Evolutionary conservation across 306 rosid genomes (phyloP), one percentile per base, ranked within the genome.

Genomic region (Citrullus amarus): DNA sequence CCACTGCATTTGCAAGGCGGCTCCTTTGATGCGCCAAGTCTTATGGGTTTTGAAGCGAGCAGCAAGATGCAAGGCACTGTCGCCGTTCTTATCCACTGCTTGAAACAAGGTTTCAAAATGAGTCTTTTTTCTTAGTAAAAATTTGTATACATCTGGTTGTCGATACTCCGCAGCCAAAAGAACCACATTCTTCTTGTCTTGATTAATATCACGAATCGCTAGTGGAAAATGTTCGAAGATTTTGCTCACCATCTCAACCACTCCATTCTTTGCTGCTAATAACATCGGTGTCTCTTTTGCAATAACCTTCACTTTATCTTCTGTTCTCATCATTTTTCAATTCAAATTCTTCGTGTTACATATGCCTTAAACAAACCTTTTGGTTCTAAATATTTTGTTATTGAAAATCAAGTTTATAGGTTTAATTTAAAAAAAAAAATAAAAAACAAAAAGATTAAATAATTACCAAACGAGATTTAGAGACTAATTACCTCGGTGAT

Each of bases 211-310:
- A 54, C 79, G 83, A 39, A 85, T 58, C 0, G 96, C 93, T n/a
- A 84, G 80, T 0, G 93, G 93, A 80, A 82, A 89, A 59, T 5
- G 7, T 8, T 78, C 38, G 3, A 84, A 54, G 36, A 89, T 79
- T 71, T 51, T 77, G 76, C 30, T 81, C 43, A 91, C 89, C 72
- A 91, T 83, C 75, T 91, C 93, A 7, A 69, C 74, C 81, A 87
- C 86, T 11, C 93, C 96, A 50, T 84, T 86, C 84, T 86, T 89
- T 15, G 93, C 88, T n/a, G 96, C 96, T 12, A 87, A 79, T 58
- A 91, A 65, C 36, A 89, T 43, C 0, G 89, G 81, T 3, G 93
- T 70, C 71, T 88, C 87, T 66, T 55, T 4, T 18, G 25, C 28
- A 48, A 12, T 13, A 12, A 1, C 9, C 5, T 48, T 12, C 54